A percentile compares a stretch with the other conserved stretches of the same genome.
These are phyloP conservation scores for Colletotrichum musae DNA, from an alignment of 2,329 filamentous ascomycete genomes.

Conservation along the genomic window DNA sequence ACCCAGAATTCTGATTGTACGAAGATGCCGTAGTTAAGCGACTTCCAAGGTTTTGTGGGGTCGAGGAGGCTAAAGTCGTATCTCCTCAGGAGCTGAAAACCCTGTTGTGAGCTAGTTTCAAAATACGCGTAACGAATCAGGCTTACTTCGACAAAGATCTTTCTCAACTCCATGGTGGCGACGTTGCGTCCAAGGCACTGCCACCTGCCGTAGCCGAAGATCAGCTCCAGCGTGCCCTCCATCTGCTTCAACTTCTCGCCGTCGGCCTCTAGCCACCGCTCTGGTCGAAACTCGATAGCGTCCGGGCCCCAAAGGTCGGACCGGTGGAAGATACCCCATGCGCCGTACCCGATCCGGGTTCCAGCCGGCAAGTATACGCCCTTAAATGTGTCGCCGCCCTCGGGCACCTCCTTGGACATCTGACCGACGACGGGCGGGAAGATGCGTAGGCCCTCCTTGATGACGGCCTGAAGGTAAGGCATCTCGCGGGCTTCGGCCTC, in stretches of 20 bases:
- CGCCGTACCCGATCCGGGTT: slow-evolving; percentile 51
- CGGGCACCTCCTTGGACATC: slow-evolving; percentile 55
- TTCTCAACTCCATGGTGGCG: slow-evolving; percentile 55
- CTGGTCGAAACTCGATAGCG: slow-evolving; percentile 35
- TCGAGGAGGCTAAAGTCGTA: slow-evolving; percentile 50
- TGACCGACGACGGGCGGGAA: slow-evolving; percentile 54
- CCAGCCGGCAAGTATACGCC: slow-evolving; percentile 52
- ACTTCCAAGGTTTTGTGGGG: slow-evolving; percentile 49
- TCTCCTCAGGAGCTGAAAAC: slow-evolving; percentile 46
- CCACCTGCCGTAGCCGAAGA: slow-evolving; percentile 57
- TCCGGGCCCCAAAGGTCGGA: slow-evolving; percentile 35
- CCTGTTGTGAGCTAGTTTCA: background rate
- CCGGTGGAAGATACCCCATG: slow-evolving; percentile 51
- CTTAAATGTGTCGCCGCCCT: slow-evolving; percentile 52
- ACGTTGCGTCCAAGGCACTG: slow-evolving; percentile 56
- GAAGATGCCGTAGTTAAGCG: slow-evolving; percentile 25
- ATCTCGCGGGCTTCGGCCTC: slow-evolving; percentile 54
- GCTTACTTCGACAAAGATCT: slow-evolving; percentile 50
- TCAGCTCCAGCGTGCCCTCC: slow-evolving; percentile 55
- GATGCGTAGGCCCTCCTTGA: slow-evolving; percentile 63
- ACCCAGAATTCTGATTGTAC: slow-evolving; percentile 21
- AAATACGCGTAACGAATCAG: background rate
- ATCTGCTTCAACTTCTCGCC: slow-evolving; percentile 50
- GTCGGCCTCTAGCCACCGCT: slow-evolving; percentile 42
- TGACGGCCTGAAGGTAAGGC: slow-evolving; percentile 64